These are phyloP conservation scores for Plasmodium relictum DNA, from an alignment of 169 alveolate species.

Conservation along the genomic window DNA sequence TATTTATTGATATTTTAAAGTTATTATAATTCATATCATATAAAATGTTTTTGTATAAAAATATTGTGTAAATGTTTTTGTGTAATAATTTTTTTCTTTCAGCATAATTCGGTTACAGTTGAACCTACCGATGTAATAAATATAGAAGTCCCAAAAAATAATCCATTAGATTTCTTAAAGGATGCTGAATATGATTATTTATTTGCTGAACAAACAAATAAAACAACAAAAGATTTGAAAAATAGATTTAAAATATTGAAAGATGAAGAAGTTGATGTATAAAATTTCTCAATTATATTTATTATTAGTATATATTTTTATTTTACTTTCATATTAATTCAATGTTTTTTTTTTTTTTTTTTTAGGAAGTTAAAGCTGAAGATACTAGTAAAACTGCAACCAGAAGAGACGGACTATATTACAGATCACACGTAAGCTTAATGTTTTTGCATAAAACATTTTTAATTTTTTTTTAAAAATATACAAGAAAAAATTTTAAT, in stretches of 20 bases:
- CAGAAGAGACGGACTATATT: conserved; percentile 36
- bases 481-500: not conserved
- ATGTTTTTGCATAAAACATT: not conserved
- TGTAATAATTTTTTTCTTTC: conserved; percentile 41
- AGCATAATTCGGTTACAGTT: conserved; percentile 63
- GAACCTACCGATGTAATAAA: conserved; percentile 82
- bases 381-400: conserved; percentile 40
- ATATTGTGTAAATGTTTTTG: conserved; percentile 11
- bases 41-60: conserved; percentile 24
- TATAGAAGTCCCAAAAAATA: conserved; percentile 79
- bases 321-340: not conserved
- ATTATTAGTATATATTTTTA: not conserved
- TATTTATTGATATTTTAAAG: conserved; percentile 3
- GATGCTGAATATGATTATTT: conserved; percentile 74
- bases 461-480: not conserved
- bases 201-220: conserved; percentile 71
- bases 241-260: conserved; percentile 83
- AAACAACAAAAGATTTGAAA: conserved; percentile 83
- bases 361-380: conserved; percentile 77
- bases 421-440: conserved; percentile 65
- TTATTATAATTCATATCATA: conserved; percentile 48
- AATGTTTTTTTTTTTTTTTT: conserved; percentile 53
- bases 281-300: not conserved
- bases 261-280: conserved; percentile 81
- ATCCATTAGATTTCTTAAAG: conserved; percentile 75